Conservation (phyloP, 176 grass and related monocot species). For the Canna indica region DNA sequence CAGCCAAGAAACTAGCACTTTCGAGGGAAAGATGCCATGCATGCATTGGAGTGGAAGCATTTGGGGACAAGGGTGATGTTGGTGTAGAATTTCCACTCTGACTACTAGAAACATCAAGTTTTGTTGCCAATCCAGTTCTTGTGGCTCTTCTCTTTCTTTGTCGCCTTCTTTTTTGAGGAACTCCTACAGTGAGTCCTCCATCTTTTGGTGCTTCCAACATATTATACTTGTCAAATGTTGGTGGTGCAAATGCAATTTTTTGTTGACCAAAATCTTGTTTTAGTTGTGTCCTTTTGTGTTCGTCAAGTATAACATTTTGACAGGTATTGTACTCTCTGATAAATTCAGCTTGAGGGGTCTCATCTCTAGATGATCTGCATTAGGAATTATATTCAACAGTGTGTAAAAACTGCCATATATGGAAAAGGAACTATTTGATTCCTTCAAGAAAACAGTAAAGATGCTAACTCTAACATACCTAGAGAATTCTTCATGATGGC, state of each 20-base stretch:
- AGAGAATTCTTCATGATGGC: conserved; percentile 43
- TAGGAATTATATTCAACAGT: conserved; percentile 33
- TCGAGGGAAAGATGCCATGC: conserved; percentile 22
- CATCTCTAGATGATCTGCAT: conserved; percentile 45
- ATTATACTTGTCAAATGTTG: conserved; percentile 22
- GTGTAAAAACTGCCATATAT: conserved; percentile 1
- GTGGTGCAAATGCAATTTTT: conserved; percentile 25
- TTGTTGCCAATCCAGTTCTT: conserved; percentile 42
- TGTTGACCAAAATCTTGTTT: conserved; percentile 29
- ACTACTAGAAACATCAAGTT: conserved; percentile 91
- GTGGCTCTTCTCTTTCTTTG: conserved; percentile 40
- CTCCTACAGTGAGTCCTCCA: conserved; percentile 52
- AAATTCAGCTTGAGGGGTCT: conserved; percentile 36
- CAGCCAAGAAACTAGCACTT: conserved; percentile 1
- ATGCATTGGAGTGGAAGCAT: conserved; percentile 53
- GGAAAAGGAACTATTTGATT: neutral
- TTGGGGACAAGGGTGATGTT: conserved; percentile 59
- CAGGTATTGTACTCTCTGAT: conserved; percentile 28
- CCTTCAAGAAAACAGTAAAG: neutral
- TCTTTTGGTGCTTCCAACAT: conserved; percentile 29
- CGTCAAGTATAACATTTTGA: conserved; percentile 20
- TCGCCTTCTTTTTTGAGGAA: conserved; percentile 53
- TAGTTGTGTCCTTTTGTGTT: conserved; percentile 27
- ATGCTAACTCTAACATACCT: conserved; percentile 31
- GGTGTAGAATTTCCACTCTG: conserved; percentile 85